Evolutionary conservation across 257 asterid species (phyloP).

Genomic region (Solanum pennellii): DNA sequence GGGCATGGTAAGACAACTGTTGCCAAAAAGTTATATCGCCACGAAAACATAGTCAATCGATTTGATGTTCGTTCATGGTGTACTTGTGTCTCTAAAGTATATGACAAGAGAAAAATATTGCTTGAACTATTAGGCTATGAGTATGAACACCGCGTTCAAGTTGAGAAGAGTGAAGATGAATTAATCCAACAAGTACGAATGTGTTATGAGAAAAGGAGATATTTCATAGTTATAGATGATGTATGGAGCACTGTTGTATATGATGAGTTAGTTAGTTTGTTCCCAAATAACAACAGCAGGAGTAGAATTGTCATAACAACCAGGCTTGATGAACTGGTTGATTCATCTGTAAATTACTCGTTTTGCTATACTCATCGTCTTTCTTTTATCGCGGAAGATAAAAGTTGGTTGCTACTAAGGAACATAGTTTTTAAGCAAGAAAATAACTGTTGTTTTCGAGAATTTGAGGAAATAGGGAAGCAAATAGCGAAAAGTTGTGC

Average conservation of each 20-base stretch:
- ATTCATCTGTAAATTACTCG: not conserved
- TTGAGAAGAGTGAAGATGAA: not conserved
- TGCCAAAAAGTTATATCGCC: not conserved
- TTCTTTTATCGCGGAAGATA: not conserved
- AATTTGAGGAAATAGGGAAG: not conserved
- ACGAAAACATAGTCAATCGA: not conserved
- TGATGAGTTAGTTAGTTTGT: not conserved
- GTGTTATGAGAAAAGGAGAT: not conserved
- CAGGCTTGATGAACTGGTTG: not conserved
- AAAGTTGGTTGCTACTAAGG: not conserved
- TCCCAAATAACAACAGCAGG: not conserved
- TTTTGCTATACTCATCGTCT: not conserved
- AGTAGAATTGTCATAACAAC: conserved; percentile 10
- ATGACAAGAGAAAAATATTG: not conserved
- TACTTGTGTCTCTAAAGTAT: not conserved
- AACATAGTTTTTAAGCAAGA: not conserved
- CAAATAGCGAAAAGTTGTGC: not conserved
- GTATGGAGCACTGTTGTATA: conserved; percentile 2
- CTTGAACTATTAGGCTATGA: not conserved
- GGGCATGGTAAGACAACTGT: conserved; percentile 12
- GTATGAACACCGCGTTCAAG: not conserved
- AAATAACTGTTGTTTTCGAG: not conserved
- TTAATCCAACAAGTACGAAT: not conserved
- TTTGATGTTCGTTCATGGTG: conserved; percentile 5
- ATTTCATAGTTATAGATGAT: conserved; percentile 9